Conservation (phyloP, 768 basidiomycete genomes). For the Psilocybe cubensis region DNA sequence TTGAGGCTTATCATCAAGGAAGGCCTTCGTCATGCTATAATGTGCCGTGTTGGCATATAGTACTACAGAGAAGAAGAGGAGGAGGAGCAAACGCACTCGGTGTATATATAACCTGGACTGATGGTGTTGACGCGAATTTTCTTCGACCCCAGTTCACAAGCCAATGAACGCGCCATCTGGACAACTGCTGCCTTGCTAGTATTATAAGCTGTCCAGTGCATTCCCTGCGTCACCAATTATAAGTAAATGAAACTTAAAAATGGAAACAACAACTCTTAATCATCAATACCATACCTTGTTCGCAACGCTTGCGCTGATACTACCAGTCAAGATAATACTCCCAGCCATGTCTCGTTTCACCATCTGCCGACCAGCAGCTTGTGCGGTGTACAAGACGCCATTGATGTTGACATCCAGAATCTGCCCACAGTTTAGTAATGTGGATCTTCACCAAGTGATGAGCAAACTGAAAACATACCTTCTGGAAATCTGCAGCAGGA, state of each 20-base stretch:
- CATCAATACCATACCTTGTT: conserved; percentile 46
- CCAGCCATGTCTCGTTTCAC: conserved; percentile 47
- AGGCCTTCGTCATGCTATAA: conserved; percentile 29
- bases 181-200: conserved; percentile 78
- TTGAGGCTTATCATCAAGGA: conserved; percentile 50
- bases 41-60: neutral
- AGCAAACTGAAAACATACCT: conserved; percentile 37
- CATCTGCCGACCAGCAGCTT: conserved; percentile 66
- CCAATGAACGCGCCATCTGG: conserved; percentile 79
- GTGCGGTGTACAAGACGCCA: conserved; percentile 61
- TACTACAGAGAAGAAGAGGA: neutral
- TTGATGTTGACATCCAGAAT: conserved; percentile 64
- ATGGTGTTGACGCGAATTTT: conserved; percentile 72
- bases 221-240: conserved; percentile 24
- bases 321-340: conserved; percentile 62
- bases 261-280: too few relatives aligned
- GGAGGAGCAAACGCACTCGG: conserved; percentile 42
- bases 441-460: neutral
- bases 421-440: neutral
- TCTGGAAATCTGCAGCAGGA: conserved; percentile 55
- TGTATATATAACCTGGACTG: conserved; percentile 76
- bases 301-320: conserved; percentile 64
- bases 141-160: conserved; percentile 71
- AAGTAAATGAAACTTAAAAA: neutral
- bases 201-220: conserved; percentile 75